Evolutionary conservation across 2,329 filamentous ascomycete species (phyloP), one percentile per base, ranked within the genome.

Genomic region (Delphinella strobiligena): DNA sequence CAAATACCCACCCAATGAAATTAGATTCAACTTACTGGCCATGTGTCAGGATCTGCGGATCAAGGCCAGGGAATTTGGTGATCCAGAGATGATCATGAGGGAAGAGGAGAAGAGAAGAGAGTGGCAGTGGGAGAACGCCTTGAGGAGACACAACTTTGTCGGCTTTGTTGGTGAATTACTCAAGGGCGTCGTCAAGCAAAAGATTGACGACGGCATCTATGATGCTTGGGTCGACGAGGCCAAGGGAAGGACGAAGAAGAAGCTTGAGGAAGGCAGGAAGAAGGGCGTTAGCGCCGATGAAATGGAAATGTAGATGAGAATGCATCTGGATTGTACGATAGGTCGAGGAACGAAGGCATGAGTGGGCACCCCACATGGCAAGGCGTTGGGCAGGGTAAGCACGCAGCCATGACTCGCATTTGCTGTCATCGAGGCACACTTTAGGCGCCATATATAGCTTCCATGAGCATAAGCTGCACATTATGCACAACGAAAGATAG

Each of bases 111-210:
- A 93, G 74, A 72, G 91, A 38, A 71, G 71, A 42, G 82, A 80
- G 47, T 98, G 91, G 91, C 74, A 78, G 56, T 95, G 91, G 71
- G 91, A 98, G 71, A 98, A 98, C 62, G 82, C 87, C 9, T 68
- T 98, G 53, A 68, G 91, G 45, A 69, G 83, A 51, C 89, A 94
- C 61, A 98, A 98, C 62, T 98, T 98, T 66, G 84, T 98, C 1
- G 89, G 87, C 0, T 95, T 98, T 54, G 82, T 89, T 3, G 87
- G 85, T 10, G 87, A 95, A 66, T 69, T 95, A 45, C 66, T 94
- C 51, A 93, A 91, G 68, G 82, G 78, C 1, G 89, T 95, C 3
- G 82, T 86, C n/a, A 70, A 64, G 47, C 60, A 66, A 45, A 94
- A 93, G 68, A 57, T 93, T 31, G 71, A 80, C 47, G 66, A 73